phyloP scores from a whole-genome alignment of 345 rosid species.

The Euphorbia pulcherrima region DNA sequence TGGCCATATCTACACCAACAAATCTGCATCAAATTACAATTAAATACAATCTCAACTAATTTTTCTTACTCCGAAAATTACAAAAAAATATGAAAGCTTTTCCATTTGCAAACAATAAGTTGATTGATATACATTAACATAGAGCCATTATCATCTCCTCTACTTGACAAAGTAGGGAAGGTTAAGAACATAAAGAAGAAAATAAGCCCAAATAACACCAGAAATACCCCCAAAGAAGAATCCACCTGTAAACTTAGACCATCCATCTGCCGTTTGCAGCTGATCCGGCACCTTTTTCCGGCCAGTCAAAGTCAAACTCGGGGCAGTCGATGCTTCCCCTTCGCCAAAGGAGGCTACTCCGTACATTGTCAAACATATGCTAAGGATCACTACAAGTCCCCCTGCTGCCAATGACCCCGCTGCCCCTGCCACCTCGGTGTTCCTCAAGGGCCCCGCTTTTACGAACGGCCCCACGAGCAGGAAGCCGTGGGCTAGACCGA shows the following conservation, averaged over 20 bases:
- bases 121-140: background rate
- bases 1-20: too few relatives aligned
- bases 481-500: slow-evolving; percentile 81
- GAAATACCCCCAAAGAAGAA: slow-evolving; percentile 96
- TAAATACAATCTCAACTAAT: too few relatives aligned
- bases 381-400: slow-evolving; percentile 77
- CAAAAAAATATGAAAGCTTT: background rate
- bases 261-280: slow-evolving; percentile 89
- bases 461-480: slow-evolving; percentile 92
- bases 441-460: slow-evolving; percentile 80
- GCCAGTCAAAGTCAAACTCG: slow-evolving; percentile 75
- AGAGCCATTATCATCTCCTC: slow-evolving; percentile 9
- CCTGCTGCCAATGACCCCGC: slow-evolving; percentile 88
- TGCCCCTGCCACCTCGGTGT: slow-evolving; percentile 65
- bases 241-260: slow-evolving; percentile 89
- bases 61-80: too few relatives aligned
- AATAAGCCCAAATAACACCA: slow-evolving; percentile 92
- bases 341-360: slow-evolving; percentile 73
- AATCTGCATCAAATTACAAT: too few relatives aligned
- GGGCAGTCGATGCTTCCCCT: slow-evolving; percentile 81
- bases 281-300: slow-evolving; percentile 93
- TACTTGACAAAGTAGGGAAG: slow-evolving; percentile 88
- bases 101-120: background rate
- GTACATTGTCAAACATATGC: slow-evolving; percentile 83
- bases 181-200: slow-evolving; percentile 75